Conservation (phyloP, 495 filamentous ascomycete genomes). For the Lepidopterella palustris region DNA sequence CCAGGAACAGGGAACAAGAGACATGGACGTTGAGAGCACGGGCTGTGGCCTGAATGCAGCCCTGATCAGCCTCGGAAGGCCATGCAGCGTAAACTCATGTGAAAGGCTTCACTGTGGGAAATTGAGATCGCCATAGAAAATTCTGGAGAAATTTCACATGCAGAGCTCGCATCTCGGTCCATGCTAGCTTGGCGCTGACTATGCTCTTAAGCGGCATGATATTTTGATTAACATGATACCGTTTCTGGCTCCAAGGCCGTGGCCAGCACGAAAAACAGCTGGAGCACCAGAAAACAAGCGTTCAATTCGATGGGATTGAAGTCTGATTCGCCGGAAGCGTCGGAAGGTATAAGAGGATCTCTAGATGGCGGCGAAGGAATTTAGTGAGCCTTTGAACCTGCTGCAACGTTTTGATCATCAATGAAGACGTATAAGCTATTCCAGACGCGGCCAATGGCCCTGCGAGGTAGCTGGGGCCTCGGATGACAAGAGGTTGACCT, state of each 20-base stretch:
- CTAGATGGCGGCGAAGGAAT: neutral
- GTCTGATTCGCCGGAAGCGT: neutral
- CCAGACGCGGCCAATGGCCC: neutral
- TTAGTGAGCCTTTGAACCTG: neutral
- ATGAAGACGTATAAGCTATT: neutral
- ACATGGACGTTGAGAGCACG: neutral
- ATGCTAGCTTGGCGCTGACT: neutral
- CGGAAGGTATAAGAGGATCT: neutral
- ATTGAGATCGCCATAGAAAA: neutral
- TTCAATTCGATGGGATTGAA: neutral
- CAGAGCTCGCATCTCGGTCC: neutral
- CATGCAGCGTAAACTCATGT: neutral
- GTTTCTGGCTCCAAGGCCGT: neutral
- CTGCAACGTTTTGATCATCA: neutral
- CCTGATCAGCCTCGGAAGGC: neutral
- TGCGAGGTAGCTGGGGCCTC: neutral
- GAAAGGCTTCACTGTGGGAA: neutral
- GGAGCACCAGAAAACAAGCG: neutral
- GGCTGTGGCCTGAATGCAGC: neutral
- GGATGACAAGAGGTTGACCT: neutral
- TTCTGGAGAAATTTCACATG: neutral
- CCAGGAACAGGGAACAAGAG: slow-evolving; percentile 2
- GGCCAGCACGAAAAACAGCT: neutral
- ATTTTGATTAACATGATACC: neutral
- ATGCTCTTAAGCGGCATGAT: neutral